Conservation (phyloP, 2,329 filamentous ascomycete species). For the Stagonosporopsis cucurbitacearum region DNA sequence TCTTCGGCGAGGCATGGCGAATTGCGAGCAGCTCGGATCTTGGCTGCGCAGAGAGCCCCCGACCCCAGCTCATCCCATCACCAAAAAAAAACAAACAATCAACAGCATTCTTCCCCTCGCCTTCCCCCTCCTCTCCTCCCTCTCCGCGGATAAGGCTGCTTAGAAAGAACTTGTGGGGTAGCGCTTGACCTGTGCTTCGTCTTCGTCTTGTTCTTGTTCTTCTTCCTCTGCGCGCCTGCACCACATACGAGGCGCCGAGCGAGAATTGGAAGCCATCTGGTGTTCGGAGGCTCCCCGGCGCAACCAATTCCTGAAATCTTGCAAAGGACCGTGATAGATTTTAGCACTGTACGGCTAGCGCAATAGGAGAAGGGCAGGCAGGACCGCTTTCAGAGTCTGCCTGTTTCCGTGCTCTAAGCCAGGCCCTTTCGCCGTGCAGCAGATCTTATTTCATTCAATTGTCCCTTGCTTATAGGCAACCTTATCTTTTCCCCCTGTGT, state of each 20-base stretch:
- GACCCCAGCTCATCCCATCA: background rate
- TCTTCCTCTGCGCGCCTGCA: too few relatives aligned
- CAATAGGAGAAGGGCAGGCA: background rate
- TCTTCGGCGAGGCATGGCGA: slow-evolving; percentile 2
- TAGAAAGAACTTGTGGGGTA: background rate
- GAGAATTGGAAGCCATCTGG: background rate
- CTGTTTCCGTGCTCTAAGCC: background rate
- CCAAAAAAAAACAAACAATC: background rate
- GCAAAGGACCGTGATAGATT: slow-evolving; percentile 1
- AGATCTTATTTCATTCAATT: background rate
- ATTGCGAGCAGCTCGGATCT: background rate
- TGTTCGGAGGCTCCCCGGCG: slow-evolving; percentile 1
- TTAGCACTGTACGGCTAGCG: background rate
- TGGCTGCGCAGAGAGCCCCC: background rate
- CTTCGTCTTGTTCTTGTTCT: too few relatives aligned
- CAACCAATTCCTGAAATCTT: background rate
- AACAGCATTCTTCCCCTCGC: too few relatives aligned
- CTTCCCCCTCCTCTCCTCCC: too few relatives aligned
- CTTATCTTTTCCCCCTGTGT: too few relatives aligned
- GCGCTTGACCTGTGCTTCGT: background rate
- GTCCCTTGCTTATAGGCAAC: background rate
- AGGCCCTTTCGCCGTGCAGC: background rate
- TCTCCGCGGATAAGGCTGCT: background rate
- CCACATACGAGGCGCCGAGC: background rate
- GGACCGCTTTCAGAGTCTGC: background rate